A percentile compares a stretch with the other conserved stretches of the same genome.
Conservation (phyloP, 257 asterid species). For the Parsonsia alboflavescens region DNA sequence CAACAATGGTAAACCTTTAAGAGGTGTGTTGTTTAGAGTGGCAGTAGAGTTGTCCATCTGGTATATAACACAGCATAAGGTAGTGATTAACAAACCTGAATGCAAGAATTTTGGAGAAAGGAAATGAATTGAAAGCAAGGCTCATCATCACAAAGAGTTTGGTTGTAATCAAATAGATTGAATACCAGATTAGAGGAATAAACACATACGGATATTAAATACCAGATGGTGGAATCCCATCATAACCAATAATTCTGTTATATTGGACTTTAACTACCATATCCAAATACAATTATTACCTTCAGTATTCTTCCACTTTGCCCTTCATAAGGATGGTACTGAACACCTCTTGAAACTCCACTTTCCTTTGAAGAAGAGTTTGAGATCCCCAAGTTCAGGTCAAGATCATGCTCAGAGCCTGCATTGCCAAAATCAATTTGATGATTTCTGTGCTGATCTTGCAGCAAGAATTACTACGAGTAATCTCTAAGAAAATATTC, state of each 20-base stretch:
- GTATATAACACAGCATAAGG: background rate
- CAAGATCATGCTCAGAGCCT: conserved; percentile 48
- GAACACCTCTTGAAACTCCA: conserved; percentile 30
- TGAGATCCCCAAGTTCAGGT: conserved; percentile 67
- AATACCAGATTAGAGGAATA: background rate
- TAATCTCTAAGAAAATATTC: background rate
- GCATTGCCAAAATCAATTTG: conserved; percentile 8
- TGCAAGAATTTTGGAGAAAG: background rate
- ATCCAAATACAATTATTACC: conserved; percentile 20
- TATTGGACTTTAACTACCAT: background rate
- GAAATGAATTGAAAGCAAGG: background rate
- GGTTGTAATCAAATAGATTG: background rate
- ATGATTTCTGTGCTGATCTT: background rate
- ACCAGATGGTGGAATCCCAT: background rate
- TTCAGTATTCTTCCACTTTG: conserved; percentile 33
- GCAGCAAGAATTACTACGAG: background rate
- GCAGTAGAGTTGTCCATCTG: conserved; percentile 29
- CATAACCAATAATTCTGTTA: background rate
- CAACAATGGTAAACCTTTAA: conserved; percentile 25
- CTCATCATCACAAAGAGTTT: background rate
- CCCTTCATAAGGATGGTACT: conserved; percentile 40
- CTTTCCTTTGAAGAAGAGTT: conserved; percentile 38
- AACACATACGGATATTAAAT: background rate
- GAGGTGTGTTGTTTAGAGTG: conserved; percentile 21
- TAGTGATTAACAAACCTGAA: background rate